Evolutionary conservation across 129 eudicot genomes (phyloP), one percentile per base, ranked within the genome.

Genomic region (Artemisia annua): DNA sequence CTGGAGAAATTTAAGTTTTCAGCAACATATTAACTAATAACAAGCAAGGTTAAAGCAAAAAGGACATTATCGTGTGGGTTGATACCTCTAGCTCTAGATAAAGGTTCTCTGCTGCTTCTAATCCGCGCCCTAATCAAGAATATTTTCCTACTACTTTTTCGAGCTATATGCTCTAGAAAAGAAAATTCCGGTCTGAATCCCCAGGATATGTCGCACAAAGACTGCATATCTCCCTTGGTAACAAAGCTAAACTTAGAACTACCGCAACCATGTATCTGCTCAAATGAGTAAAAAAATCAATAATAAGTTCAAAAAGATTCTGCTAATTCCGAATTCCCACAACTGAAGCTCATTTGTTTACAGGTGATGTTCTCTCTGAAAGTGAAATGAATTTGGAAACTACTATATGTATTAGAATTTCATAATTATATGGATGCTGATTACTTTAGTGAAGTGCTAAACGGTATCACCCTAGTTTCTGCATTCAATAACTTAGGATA

Each of bases 1-100:
- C 98, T 89, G 95, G 91, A 87, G 82, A 82, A 85, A 89, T 89
- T 90, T 92, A 75, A 92, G 97, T 87, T 81, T 87, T 92, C 91
- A 92, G 94, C 82, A 79, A 76, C 93, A 82, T 75, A 65, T 63
- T 62, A 68, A 73, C 48, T 20, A 63, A 35, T 61, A 68, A 72
- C 48, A 17, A 63, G 20, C 20, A 28, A 30, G 7, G 30, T 4
- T 1, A 28, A 62, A 62, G 35, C 11, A 3, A 48, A 3, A 66
- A 30, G 17, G 78, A 63, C 7, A 48, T 49, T 43, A 55, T 6
- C 51, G 18, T 56, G 71, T 26, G 77, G 72, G 46, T n/a, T 55
- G 72, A 78, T 89, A 92, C 98, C 98, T 92, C 78, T 83, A 63
- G 82, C 48, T 67, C 67, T 76, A 72, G 85, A 72, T 35, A 83